Evolutionary conservation across 495 filamentous ascomycete species (phyloP).

Genomic region (Penicillium atrosanguineum): DNA sequence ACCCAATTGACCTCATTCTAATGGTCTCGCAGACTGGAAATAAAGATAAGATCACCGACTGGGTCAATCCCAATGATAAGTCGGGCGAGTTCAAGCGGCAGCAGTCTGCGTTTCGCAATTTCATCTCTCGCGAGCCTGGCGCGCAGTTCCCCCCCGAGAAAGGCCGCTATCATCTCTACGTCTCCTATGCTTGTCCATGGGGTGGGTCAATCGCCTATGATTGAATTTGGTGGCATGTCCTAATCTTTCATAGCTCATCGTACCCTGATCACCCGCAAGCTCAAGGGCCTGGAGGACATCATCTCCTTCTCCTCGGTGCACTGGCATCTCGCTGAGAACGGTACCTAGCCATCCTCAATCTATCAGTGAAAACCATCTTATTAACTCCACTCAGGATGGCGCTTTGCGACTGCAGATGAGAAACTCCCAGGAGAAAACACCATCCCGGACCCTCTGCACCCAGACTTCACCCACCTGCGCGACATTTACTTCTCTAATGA

Average conservation of each 20-base stretch:
- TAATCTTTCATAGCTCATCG: constrained; percentile 52
- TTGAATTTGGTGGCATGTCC: background rate
- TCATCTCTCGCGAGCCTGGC: constrained; percentile 61
- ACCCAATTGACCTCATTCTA: background rate
- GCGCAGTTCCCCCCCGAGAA: constrained; percentile 67
- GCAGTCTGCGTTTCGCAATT: constrained; percentile 66
- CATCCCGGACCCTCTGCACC: constrained; percentile 51
- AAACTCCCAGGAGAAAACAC: constrained; percentile 57
- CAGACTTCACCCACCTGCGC: constrained; percentile 54
- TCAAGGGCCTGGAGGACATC: constrained; percentile 67
- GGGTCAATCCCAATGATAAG: constrained; percentile 71
- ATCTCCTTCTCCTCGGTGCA: constrained; percentile 65
- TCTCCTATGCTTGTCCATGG: constrained; percentile 73
- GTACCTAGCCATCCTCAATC: constrained; percentile 23
- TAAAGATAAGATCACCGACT: constrained; percentile 66
- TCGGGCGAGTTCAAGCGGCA: constrained; percentile 89
- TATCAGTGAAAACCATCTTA: background rate
- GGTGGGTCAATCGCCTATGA: constrained; percentile 36
- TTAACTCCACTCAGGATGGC: constrained; percentile 62
- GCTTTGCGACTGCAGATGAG: constrained; percentile 66
- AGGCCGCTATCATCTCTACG: constrained; percentile 68
- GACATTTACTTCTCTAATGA: constrained; percentile 61
- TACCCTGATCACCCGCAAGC: constrained; percentile 61
- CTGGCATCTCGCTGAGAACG: constrained; percentile 64
- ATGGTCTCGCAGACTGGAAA: constrained; percentile 29